Evolutionary conservation across 805 yeast genomes (phyloP).

Genomic region (Saturnispora diversa): DNA sequence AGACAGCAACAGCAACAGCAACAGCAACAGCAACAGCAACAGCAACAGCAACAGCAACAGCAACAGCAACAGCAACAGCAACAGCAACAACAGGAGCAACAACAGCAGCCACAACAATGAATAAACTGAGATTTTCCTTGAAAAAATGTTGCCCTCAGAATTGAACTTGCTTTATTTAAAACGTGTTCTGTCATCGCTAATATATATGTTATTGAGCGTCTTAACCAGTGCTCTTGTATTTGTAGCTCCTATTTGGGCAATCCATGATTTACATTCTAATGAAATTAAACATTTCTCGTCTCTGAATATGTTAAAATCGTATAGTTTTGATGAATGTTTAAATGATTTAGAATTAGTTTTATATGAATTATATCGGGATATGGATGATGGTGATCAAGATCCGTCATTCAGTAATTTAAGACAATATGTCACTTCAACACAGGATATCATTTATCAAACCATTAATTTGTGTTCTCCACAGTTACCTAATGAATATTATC

Average conservation of each 20-base stretch:
- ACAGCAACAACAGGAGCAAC: neutral
- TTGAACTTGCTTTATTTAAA: too few relatives aligned
- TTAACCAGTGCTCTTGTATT: neutral
- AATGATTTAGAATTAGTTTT: neutral
- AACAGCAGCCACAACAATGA: neutral
- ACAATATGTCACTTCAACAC: too few relatives aligned
- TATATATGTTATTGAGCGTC: too few relatives aligned
- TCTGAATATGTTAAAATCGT: neutral
- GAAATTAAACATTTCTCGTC: too few relatives aligned
- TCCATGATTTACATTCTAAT: too few relatives aligned
- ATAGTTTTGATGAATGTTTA: conserved; percentile 3
- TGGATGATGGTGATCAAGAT: neutral
- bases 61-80: conserved; percentile 5
- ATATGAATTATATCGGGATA: neutral
- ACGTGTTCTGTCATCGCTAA: too few relatives aligned
- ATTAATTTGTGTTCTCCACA: conserved; percentile 3
- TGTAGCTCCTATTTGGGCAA: too few relatives aligned
- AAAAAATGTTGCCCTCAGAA: neutral
- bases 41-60: neutral
- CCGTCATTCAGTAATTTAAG: neutral
- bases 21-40: conserved; percentile 3
- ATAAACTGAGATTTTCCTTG: too few relatives aligned
- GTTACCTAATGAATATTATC: neutral
- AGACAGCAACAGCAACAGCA: conserved; percentile 48
- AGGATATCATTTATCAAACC: neutral